Conservation (phyloP, 129 eudicot species). For the Lonicera japonica region DNA sequence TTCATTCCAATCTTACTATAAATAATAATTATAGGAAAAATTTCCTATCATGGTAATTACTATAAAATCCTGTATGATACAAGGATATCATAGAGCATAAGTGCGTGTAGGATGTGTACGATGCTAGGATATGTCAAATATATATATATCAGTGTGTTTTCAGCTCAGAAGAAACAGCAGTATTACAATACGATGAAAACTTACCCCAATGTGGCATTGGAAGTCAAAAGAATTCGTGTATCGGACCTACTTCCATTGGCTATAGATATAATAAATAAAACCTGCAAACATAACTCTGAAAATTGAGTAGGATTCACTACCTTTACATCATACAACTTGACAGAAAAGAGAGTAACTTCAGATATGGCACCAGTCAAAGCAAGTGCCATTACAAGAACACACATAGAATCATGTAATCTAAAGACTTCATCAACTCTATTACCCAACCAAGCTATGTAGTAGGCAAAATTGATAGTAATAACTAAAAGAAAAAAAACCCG, state of each 20-base stretch:
- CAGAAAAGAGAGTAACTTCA: not conserved
- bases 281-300: slow-evolving; percentile 29
- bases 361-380: not conserved
- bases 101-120: too few relatives aligned
- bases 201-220: slow-evolving; percentile 46
- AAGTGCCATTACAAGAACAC: not conserved
- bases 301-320: slow-evolving; percentile 1
- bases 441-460: not conserved
- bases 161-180: too few relatives aligned
- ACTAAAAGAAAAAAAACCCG: not conserved
- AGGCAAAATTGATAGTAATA: too few relatives aligned
- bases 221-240: slow-evolving; percentile 35
- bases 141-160: too few relatives aligned
- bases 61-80: too few relatives aligned
- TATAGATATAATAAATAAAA: slow-evolving; percentile 28
- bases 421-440: not conserved
- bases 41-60: too few relatives aligned
- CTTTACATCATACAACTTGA: not conserved
- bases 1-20: too few relatives aligned
- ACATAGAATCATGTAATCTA: not conserved
- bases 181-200: not conserved
- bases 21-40: too few relatives aligned
- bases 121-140: too few relatives aligned
- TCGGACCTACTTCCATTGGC: slow-evolving; percentile 32
- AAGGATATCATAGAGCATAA: too few relatives aligned